These are phyloP conservation scores for Cephalotrichum gorgonifer DNA, from an alignment of 2,329 filamentous ascomycete genomes.

Conservation along the genomic window DNA sequence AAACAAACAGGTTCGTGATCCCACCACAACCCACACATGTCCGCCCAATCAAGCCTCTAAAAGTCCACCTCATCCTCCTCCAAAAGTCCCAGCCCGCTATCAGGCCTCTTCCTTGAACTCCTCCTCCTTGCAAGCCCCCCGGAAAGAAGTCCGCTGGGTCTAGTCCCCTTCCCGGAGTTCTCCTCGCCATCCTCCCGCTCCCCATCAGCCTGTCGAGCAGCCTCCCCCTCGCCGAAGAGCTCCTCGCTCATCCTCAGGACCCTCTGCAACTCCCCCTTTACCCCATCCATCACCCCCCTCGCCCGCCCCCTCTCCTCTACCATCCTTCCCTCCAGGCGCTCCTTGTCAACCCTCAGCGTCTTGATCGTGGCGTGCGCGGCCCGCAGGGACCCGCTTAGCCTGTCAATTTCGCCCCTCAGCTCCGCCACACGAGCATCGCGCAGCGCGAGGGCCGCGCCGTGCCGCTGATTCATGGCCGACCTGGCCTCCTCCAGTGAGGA, in stretches of 20 bases:
- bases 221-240: slow-evolving; percentile 19
- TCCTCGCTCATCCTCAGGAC: slow-evolving; percentile 35
- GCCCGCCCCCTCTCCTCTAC: slow-evolving; percentile 28
- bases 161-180: slow-evolving; percentile 4
- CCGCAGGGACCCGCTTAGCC: slow-evolving; percentile 32
- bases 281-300: slow-evolving; percentile 32
- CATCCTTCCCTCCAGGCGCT: slow-evolving; percentile 21
- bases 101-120: slow-evolving; percentile 33
- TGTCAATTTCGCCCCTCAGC: slow-evolving; percentile 36
- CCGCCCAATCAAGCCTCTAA: not conserved
- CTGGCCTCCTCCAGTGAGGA: slow-evolving; percentile 3
- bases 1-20: not conserved
- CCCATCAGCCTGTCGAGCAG: not conserved
- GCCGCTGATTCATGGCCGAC: slow-evolving; percentile 6
- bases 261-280: slow-evolving; percentile 40
- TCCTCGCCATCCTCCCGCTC: slow-evolving; percentile 3
- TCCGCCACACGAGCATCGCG: slow-evolving; percentile 39
- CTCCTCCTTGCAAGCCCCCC: slow-evolving; percentile 15
- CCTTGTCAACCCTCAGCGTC: slow-evolving; percentile 35
- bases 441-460: slow-evolving; percentile 34
- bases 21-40: not conserved
- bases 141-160: slow-evolving; percentile 8
- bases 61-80: slow-evolving; percentile 35
- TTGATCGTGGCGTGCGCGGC: slow-evolving; percentile 35
- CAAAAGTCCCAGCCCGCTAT: slow-evolving; percentile 45